Evolutionary conservation across 805 yeast species (phyloP).

Genomic region (Wickerhamomyces ciferrii): DNA sequence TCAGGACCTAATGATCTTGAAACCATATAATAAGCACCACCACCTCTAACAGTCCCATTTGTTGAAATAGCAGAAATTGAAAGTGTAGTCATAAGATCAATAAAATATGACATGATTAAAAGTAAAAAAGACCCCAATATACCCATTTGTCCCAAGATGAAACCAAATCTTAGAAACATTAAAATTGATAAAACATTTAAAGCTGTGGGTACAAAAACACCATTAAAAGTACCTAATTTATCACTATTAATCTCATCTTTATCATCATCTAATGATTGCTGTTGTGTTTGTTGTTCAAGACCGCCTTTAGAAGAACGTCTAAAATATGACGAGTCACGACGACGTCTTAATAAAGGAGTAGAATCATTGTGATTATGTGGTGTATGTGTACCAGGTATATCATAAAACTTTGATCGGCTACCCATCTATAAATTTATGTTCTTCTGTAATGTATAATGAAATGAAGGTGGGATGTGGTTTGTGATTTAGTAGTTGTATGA

Average conservation of each 20-base stretch:
- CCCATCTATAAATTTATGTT: background rate
- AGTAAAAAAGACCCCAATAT: conserved; percentile 68
- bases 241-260: conserved; percentile 26
- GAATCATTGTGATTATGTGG: conserved; percentile 21
- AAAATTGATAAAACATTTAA: conserved; percentile 88
- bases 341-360: conserved; percentile 19
- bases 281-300: background rate
- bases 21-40: conserved; percentile 98
- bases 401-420: conserved; percentile 21
- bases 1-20: conserved; percentile 95
- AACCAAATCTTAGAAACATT: conserved; percentile 94
- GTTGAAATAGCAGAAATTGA: conserved; percentile 95
- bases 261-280: conserved; percentile 17
- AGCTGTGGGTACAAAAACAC: conserved; percentile 92
- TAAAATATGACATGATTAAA: conserved; percentile 67
- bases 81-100: conserved; percentile 79
- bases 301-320: conserved; percentile 14
- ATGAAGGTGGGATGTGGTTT: too few species aligned
- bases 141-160: conserved; percentile 93
- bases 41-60: conserved; percentile 95
- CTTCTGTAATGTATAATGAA: background rate
- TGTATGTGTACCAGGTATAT: conserved; percentile 28
- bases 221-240: conserved; percentile 78
- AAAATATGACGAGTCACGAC: conserved; percentile 21
- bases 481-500: too few species aligned